Base-by-base conservation (phyloP, 2,329 filamentous ascomycete species). In the Pseudogymnoascus sp. region DNA sequence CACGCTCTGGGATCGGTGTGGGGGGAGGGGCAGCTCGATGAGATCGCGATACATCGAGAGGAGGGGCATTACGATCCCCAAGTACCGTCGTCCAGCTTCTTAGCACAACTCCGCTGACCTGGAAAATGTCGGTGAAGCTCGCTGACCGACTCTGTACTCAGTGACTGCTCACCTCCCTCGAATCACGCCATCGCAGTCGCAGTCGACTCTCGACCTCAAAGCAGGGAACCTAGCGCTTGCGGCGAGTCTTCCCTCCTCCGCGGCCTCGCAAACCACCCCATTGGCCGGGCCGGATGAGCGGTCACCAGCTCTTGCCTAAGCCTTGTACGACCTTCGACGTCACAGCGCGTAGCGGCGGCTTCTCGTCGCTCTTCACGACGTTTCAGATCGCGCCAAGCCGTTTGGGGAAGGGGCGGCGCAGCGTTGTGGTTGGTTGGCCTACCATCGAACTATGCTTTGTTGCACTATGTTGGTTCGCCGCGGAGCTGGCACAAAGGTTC, bases 211-310 rank as follows among this genome's bases (percentile, higher is more conserved):
- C 25, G 16, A 28, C 28, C 10, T 33, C 16, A 56, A 56, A 56
- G 28, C 50, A 56, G 50, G 50, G 50, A 28, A 56, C n/a, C 6
- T 56, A 31, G 37, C 62, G 4, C 40, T 62, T 38, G 56, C 64
- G 23, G 63, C 64, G 63, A 64, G 64, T 65, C 47, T 63, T 35
- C 12, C 60, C 28, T 25, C 63, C 18, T 61, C 53, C 16, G 38
- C 42, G 7, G 12, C 62, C 50, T 47, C 44, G 10, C 47, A 64
- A 28, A 10, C 50, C 6, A 18, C 28, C 50, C 28, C 28, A 56
- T 56, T 56, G 47, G 47, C 47, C 7, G 25, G 28, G 25, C 47
- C 47, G 5, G 25, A 31, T 18, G 31, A 56, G n/a, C 47, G 25
- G 47, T 33, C 47, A 33, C 47, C 25, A 33, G 7, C 47, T 53